Conservation (phyloP, 2,329 filamentous ascomycete genomes). For the Diaporthe sp. region DNA sequence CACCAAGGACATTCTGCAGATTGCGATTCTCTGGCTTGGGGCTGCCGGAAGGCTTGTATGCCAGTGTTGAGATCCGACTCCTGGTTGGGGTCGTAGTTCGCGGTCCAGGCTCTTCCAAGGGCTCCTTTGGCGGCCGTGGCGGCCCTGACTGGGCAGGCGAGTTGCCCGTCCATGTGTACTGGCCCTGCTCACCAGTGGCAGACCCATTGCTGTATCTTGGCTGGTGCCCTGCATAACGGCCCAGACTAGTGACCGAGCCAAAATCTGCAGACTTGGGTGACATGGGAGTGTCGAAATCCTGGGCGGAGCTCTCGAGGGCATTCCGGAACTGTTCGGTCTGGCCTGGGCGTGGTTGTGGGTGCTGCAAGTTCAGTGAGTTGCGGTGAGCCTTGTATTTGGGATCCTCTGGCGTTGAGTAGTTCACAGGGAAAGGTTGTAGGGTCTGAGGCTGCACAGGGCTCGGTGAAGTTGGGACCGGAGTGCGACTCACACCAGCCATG, state of each 20-base stretch:
- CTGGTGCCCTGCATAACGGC: constrained; percentile 63
- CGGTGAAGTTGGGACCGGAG: constrained; percentile 36
- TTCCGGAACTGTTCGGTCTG: constrained; percentile 82
- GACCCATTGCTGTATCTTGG: constrained; percentile 64
- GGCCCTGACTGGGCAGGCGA: constrained; percentile 62
- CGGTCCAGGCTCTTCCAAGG: constrained; percentile 58
- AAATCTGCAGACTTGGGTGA: constrained; percentile 74
- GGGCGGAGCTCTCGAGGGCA: constrained; percentile 79
- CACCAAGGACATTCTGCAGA: constrained; percentile 65
- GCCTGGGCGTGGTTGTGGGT: constrained; percentile 82
- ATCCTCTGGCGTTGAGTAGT: constrained; percentile 67
- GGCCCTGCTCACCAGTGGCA: constrained; percentile 48
- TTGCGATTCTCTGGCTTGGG: constrained; percentile 71
- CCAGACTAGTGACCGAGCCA: constrained; percentile 72
- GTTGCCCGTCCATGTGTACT: constrained; percentile 45
- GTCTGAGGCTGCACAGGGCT: constrained; percentile 50
- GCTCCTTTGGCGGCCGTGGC: constrained; percentile 74
- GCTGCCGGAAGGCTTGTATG: constrained; percentile 56
- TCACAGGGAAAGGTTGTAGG: constrained; percentile 52
- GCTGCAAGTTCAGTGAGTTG: constrained; percentile 83
- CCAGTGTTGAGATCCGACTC: constrained; percentile 59
- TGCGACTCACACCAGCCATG: constrained; percentile 41
- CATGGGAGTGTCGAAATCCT: constrained; percentile 74
- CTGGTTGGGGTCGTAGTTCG: constrained; percentile 61
- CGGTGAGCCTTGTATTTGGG: constrained; percentile 87